Percentiles rank a stretch among this genome's conserved stretches.
These are phyloP conservation scores for Nitzschia sp. DNA, from an alignment of 108 stramenopile genomes.

Conservation along the genomic window DNA sequence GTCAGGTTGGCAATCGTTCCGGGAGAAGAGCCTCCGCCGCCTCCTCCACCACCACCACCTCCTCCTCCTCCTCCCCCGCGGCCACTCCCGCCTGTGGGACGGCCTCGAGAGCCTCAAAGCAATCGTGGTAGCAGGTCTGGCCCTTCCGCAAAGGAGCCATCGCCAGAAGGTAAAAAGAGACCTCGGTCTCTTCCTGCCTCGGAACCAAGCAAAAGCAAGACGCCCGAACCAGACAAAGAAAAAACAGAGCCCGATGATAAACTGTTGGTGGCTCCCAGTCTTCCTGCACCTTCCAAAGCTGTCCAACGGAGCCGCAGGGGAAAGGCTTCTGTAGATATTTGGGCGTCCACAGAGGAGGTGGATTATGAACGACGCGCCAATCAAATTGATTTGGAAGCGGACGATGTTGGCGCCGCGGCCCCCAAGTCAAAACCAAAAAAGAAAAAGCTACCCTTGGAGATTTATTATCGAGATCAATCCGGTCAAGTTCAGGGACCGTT, in stretches of 20 bases:
- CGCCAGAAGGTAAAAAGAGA: not conserved
- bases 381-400: conserved; percentile 53
- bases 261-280: conserved; percentile 28
- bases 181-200: too few relatives aligned
- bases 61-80: conserved; percentile 9
- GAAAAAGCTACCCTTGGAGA: conserved; percentile 37
- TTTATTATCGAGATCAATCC: conserved; percentile 69
- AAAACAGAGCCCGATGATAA: not conserved
- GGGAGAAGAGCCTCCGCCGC: conserved; percentile 41
- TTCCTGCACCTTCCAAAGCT: conserved; percentile 64
- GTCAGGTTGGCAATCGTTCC: conserved; percentile 48
- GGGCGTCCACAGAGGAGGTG: conserved; percentile 86
- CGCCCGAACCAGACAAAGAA: not conserved
- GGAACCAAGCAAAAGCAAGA: not conserved
- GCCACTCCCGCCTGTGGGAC: conserved; percentile 29
- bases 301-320: conserved; percentile 42
- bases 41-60: conserved; percentile 45
- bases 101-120: not conserved
- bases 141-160: not conserved
- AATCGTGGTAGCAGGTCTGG: not conserved
- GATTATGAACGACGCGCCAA: conserved; percentile 61
- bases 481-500: conserved; percentile 79
- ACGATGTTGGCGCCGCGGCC: conserved; percentile 16
- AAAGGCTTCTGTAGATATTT: conserved; percentile 55
- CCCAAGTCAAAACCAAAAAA: conserved; percentile 27